Percentiles rank a stretch among this genome's conserved stretches.
phyloP scores from a whole-genome alignment of 2,329 filamentous ascomycete species.

The Emmonsiellopsis sp. region DNA sequence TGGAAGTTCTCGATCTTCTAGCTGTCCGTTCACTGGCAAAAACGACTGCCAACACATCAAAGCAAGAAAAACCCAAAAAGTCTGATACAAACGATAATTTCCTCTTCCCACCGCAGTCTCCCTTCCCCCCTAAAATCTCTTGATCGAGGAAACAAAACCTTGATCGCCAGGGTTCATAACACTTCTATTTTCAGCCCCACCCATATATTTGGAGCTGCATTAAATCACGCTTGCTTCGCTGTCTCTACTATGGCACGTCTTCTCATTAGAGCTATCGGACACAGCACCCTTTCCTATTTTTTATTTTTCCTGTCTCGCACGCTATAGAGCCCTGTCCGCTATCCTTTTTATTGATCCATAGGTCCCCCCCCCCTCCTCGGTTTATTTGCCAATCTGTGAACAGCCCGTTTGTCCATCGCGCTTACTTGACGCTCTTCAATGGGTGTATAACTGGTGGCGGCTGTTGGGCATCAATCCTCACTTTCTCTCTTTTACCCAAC shows the following conservation, averaged over 20 bases:
- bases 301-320: conserved; percentile 1
- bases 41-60: conserved; percentile 82
- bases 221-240: conserved; percentile 19
- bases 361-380: not conserved
- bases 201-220: conserved; percentile 20
- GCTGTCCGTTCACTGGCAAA: conserved; percentile 65
- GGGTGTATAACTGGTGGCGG: conserved; percentile 11
- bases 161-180: conserved; percentile 8
- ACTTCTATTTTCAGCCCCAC: conserved; percentile 20
- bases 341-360: conserved; percentile 7
- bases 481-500: conserved; percentile 7
- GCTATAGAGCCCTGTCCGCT: conserved; percentile 4
- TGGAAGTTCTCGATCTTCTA: conserved; percentile 45
- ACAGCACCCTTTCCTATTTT: not conserved
- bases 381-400: conserved; percentile 11
- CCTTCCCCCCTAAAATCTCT: conserved; percentile 5
- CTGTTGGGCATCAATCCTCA: conserved; percentile 18
- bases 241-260: conserved; percentile 11
- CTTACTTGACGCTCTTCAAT: not conserved
- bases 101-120: conserved; percentile 1
- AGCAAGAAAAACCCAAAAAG: conserved; percentile 13
- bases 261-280: conserved; percentile 1
- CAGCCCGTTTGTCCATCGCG: not conserved
- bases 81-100: conserved; percentile 4
- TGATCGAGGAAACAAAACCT: conserved; percentile 2